These are phyloP conservation scores for Aureobasidium mangrovei DNA, from an alignment of 2,329 filamentous ascomycete genomes.

Conservation along the genomic window DNA sequence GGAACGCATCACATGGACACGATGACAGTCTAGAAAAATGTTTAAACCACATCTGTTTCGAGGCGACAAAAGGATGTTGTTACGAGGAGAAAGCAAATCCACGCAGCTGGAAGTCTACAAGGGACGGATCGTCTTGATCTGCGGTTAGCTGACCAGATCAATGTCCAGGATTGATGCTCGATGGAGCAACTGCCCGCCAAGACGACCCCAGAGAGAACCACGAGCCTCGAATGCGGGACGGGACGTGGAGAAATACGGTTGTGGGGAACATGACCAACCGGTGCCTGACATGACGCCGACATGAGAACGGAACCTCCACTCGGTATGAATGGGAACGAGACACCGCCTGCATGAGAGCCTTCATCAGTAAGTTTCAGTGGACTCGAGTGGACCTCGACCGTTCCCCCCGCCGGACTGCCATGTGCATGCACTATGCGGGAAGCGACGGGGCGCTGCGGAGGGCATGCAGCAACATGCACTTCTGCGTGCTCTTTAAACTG, in stretches of 20 bases:
- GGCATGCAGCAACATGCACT: too few relatives aligned
- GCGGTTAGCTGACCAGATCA: too few relatives aligned
- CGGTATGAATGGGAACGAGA: background rate
- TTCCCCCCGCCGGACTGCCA: too few relatives aligned
- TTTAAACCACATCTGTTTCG: background rate
- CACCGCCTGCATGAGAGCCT: too few relatives aligned
- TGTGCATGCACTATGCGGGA: too few relatives aligned
- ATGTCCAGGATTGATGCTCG: background rate
- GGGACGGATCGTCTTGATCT: background rate
- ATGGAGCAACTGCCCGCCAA: background rate
- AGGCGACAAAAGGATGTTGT: too few relatives aligned
- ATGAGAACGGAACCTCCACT: background rate
- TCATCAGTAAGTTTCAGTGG: too few relatives aligned
- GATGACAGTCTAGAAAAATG: background rate
- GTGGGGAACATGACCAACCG: conserved; percentile 3
- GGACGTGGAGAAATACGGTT: conserved; percentile 2
- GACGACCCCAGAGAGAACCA: background rate
- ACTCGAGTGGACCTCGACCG: too few relatives aligned
- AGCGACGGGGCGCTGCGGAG: too few relatives aligned
- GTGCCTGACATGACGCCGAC: background rate
- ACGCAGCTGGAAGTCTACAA: background rate
- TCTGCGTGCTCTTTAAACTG: too few relatives aligned
- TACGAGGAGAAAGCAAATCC: background rate
- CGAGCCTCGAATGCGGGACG: conserved; percentile 8
- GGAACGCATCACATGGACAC: background rate